These are phyloP conservation scores for Strigomonas culicis DNA, from an alignment of 208 protist genomes.

Conservation along the genomic window DNA sequence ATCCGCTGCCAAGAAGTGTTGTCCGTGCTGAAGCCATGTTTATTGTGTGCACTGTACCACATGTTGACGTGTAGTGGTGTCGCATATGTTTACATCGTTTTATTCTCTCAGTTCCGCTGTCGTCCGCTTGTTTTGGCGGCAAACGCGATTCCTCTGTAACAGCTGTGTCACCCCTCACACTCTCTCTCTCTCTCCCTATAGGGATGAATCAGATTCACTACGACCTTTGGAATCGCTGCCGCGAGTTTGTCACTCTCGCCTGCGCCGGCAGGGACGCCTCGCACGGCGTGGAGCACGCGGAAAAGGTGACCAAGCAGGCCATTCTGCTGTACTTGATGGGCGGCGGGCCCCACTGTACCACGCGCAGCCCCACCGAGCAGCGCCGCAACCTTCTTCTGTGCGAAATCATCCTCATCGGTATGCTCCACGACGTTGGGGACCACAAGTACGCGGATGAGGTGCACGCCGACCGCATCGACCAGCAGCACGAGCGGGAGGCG, in stretches of 20 bases:
- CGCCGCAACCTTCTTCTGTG: constrained; percentile 11
- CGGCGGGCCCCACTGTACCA: neutral
- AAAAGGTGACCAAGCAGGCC: constrained; percentile 64
- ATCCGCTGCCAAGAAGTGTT: too few relatives aligned
- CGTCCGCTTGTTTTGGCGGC: too few relatives aligned
- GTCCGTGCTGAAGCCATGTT: too few relatives aligned
- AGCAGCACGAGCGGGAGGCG: constrained; percentile 27
- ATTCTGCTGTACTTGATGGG: constrained; percentile 64
- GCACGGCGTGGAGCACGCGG: constrained; percentile 75
- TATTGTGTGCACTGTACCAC: too few relatives aligned
- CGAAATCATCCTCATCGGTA: constrained; percentile 68
- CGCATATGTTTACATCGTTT: too few relatives aligned
- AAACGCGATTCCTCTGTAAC: neutral
- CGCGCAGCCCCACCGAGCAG: neutral
- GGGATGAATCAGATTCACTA: constrained; percentile 55
- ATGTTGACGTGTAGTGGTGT: too few relatives aligned
- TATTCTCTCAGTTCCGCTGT: too few relatives aligned
- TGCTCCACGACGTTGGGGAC: constrained; percentile 87
- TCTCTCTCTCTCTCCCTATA: neutral
- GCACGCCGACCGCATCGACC: constrained; percentile 9
- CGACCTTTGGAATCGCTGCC: constrained; percentile 58
- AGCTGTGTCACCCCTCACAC: neutral
- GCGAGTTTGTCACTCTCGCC: constrained; percentile 42
- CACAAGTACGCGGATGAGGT: constrained; percentile 74
- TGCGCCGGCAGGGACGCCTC: constrained; percentile 67